Conservation (phyloP, 2,329 filamentous ascomycete species). For the Ilyonectria mors-panacis region DNA sequence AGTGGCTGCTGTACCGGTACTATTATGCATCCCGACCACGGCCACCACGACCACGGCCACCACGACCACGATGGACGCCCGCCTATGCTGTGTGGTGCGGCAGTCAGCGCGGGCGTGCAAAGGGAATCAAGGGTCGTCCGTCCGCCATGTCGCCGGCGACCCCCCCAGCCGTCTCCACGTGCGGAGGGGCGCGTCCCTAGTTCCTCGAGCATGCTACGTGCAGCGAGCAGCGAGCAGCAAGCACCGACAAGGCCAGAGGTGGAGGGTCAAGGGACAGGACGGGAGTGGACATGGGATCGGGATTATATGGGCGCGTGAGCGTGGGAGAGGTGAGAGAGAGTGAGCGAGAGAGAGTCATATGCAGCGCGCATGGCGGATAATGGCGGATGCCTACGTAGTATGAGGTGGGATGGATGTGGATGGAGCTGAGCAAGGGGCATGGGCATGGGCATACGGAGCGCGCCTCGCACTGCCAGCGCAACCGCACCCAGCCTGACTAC, state of each 20-base stretch:
- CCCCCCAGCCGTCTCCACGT: conserved; percentile 35
- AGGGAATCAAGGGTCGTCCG: conserved; percentile 12
- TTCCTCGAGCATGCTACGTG: conserved; percentile 11
- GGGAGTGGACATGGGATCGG: background rate
- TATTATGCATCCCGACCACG: background rate
- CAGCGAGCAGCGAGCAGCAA: conserved; percentile 16
- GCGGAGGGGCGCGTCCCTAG: conserved; percentile 32
- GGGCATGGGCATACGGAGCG: background rate
- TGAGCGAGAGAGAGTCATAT: background rate
- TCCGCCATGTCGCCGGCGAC: conserved; percentile 24
- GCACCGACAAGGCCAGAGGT: background rate
- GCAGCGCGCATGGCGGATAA: background rate
- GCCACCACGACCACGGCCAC: background rate
- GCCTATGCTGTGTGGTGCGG: background rate
- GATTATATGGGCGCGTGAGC: conserved; percentile 1
- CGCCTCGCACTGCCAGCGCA: conserved; percentile 1
- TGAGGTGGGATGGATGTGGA: conserved; percentile 1
- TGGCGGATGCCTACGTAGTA: background rate
- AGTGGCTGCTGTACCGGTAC: background rate
- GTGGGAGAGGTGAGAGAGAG: background rate
- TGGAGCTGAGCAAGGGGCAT: conserved; percentile 1
- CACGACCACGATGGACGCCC: background rate
- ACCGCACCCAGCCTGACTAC: background rate
- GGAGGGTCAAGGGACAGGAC: background rate
- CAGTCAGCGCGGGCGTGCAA: background rate